phyloP scores from a whole-genome alignment of 192 early-diverging fungal species.

The Spizellomyces sp. region DNA sequence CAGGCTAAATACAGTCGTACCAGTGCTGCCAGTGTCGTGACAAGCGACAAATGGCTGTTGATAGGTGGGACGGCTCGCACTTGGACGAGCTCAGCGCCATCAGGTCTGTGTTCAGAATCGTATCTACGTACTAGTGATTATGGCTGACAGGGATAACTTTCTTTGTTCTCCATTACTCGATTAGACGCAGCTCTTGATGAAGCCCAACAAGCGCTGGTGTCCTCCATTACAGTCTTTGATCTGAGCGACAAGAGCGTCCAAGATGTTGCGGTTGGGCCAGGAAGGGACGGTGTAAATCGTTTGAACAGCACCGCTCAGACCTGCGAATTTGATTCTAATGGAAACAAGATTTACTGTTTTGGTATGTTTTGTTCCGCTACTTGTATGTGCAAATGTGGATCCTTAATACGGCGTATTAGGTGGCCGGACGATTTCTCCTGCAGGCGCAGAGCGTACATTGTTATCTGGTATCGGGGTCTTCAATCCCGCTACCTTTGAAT shows the following conservation, averaged over 20 bases:
- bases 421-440: not conserved
- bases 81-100: not conserved
- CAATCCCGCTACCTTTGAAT: conserved; percentile 5
- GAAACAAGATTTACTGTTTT: conserved; percentile 28
- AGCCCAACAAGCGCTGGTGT: not conserved
- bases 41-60: conserved; percentile 17
- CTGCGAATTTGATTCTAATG: conserved; percentile 12
- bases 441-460: not conserved
- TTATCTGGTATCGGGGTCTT: conserved; percentile 23
- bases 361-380: conserved; percentile 5
- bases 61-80: conserved; percentile 26
- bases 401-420: not conserved
- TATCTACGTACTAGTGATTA: not conserved
- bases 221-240: conserved; percentile 16
- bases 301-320: conserved; percentile 13
- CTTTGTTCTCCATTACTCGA: not conserved
- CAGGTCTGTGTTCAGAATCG: not conserved
- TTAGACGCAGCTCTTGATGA: not conserved
- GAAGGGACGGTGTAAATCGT: conserved; percentile 13
- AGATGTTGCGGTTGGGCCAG: not conserved
- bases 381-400: too few relatives aligned
- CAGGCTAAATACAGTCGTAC: conserved; percentile 11
- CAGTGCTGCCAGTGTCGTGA: conserved; percentile 23
- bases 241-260: not conserved
- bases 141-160: not conserved